Percentiles rank a stretch among this genome's conserved stretches.
Evolutionary conservation across 2,329 filamentous ascomycete genomes (phyloP).

Genomic region (Calonectria pseudoreteaudii): DNA sequence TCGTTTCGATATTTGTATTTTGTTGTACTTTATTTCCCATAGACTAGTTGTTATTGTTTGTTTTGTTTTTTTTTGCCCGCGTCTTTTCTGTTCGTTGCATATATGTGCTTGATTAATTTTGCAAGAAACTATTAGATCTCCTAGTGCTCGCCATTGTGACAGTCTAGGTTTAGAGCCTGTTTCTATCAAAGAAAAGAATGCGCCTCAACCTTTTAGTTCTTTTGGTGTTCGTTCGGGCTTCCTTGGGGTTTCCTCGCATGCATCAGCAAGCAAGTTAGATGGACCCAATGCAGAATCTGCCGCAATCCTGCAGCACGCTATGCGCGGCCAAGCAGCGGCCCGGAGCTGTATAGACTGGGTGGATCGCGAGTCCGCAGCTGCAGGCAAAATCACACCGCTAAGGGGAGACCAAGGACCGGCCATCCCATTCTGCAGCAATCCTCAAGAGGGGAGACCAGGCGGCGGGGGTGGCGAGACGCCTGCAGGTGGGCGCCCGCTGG

Average conservation of each 20-base stretch:
- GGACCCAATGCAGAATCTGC: too few species aligned
- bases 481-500: neutral
- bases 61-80: accelerated
- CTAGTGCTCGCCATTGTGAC: neutral
- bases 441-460: too few species aligned
- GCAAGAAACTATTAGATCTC: neutral
- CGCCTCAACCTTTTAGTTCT: neutral
- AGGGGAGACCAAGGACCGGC: too few species aligned
- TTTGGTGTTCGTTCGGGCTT: neutral
- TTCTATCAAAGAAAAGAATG: neutral
- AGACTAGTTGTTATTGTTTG: too few species aligned
- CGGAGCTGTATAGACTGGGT: too few species aligned
- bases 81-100: neutral
- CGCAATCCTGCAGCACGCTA: neutral
- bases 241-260: neutral
- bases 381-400: neutral
- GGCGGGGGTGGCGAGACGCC: too few species aligned
- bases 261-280: neutral
- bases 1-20: neutral
- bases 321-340: neutral
- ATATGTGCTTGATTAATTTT: neutral
- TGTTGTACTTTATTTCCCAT: neutral
- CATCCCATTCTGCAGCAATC: neutral
- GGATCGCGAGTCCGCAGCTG: too few species aligned
- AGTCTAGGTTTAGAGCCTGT: neutral